Conservation (phyloP, 225 moss, liverwort and hornwort genomes). For the Marchantia paleacea region DNA sequence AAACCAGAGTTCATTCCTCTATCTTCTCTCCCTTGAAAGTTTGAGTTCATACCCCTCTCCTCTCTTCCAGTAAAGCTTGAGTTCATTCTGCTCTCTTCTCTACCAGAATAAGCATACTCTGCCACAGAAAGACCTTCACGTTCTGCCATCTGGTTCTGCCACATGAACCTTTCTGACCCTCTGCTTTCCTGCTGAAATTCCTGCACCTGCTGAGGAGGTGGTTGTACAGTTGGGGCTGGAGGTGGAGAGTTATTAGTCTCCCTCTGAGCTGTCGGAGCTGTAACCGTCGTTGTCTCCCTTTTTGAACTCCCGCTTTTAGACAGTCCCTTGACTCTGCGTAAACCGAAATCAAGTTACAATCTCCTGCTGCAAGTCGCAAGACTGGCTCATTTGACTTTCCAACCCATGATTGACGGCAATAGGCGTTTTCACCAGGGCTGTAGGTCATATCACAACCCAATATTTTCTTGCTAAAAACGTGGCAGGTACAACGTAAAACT, state of each 20-base stretch:
- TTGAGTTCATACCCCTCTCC: conserved; percentile 52
- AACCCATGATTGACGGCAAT: neutral
- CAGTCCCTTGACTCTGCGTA: conserved; percentile 84
- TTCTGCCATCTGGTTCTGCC: conserved; percentile 40
- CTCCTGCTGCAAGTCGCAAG: neutral
- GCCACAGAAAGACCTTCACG: conserved; percentile 33
- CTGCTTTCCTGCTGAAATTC: conserved; percentile 40
- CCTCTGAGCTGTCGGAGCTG: conserved; percentile 50
- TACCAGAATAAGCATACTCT: conserved; percentile 21
- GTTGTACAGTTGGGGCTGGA: conserved; percentile 45
- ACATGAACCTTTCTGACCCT: conserved; percentile 41
- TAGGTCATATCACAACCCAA: neutral
- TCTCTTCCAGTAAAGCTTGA: conserved; percentile 62
- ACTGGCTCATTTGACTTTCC: too few relatives aligned
- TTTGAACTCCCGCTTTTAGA: conserved; percentile 87
- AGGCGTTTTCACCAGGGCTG: neutral
- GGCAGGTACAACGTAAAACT: neutral
- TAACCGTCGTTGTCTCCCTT: conserved; percentile 50
- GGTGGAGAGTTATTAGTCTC: conserved; percentile 83
- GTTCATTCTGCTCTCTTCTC: conserved; percentile 47
- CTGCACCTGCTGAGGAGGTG: conserved; percentile 45
- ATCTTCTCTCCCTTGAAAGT: conserved; percentile 70
- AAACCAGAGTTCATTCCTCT: conserved; percentile 47
- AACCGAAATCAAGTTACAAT: neutral
- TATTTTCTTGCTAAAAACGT: neutral